Evolutionary conservation across 352 stramenopile genomes (phyloP).

Genomic region (Globisporangium paroecandrum): DNA sequence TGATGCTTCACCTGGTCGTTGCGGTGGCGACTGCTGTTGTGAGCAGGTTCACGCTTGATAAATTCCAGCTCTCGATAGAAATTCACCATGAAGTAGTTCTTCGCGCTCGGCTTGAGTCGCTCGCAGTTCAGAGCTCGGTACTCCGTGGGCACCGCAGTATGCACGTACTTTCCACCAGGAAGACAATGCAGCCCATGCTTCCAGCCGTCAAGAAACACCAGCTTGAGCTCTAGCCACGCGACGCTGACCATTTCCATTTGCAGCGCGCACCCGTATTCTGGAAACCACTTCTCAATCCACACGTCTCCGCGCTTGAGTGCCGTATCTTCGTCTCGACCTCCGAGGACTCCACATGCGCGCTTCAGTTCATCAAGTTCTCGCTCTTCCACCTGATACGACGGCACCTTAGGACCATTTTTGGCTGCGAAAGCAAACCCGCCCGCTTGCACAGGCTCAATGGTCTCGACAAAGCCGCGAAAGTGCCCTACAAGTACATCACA

Average conservation of each 20-base stretch:
- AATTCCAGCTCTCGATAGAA: not conserved
- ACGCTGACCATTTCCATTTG: conserved; percentile 25
- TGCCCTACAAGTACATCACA: not conserved
- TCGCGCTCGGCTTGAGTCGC: conserved; percentile 17
- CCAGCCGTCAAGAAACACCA: conserved; percentile 48
- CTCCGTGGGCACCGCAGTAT: conserved; percentile 34
- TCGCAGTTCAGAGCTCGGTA: conserved; percentile 29
- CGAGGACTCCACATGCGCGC: not conserved
- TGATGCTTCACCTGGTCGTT: conserved; percentile 27
- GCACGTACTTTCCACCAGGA: conserved; percentile 19
- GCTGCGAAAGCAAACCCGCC: conserved; percentile 12
- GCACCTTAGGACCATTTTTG: conserved; percentile 11
- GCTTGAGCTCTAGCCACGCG: conserved; percentile 18
- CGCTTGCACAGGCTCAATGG: not conserved
- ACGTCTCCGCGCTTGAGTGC: not conserved
- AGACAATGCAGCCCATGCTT: conserved; percentile 36
- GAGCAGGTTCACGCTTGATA: not conserved
- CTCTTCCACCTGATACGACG: conserved; percentile 17
- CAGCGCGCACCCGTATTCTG: not conserved
- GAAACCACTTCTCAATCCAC: conserved; percentile 7
- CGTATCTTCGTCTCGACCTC: not conserved
- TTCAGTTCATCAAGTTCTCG: conserved; percentile 16
- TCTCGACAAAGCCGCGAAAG: not conserved
- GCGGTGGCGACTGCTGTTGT: conserved; percentile 8
- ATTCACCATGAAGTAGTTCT: conserved; percentile 16